A percentile compares a stretch with the other conserved stretches of the same genome.
phyloP scores from a whole-genome alignment of 129 eudicot genomes.

The Centaurea solstitialis region DNA sequence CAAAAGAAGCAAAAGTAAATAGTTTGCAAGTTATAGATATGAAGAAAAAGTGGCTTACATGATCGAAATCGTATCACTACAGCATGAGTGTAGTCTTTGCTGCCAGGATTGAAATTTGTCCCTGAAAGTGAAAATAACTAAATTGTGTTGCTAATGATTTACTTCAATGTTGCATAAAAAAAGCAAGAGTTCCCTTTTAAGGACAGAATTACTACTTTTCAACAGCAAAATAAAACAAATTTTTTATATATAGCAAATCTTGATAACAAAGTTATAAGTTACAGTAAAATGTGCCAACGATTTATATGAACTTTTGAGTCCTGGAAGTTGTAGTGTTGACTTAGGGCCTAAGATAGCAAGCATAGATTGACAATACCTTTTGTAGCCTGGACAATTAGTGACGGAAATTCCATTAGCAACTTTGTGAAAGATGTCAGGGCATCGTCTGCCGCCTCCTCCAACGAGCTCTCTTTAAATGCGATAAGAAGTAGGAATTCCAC shows the following conservation, averaged over 20 bases:
- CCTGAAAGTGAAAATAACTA: slow-evolving; percentile 46
- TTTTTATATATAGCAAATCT: background rate
- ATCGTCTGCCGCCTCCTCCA: slow-evolving; percentile 63
- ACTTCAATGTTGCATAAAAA: background rate
- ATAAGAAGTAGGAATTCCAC: slow-evolving; percentile 73
- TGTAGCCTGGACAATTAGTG: slow-evolving; percentile 81
- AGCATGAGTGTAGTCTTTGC: slow-evolving; percentile 71
- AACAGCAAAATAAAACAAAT: background rate
- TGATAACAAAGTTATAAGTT: background rate
- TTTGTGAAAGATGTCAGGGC: slow-evolving; percentile 67
- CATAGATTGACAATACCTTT: slow-evolving; percentile 46
- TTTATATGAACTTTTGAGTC: background rate
- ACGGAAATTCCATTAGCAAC: slow-evolving; percentile 58
- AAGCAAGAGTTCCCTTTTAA: background rate
- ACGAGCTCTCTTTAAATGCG: slow-evolving; percentile 48
- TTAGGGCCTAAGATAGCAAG: background rate
- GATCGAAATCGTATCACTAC: slow-evolving; percentile 83
- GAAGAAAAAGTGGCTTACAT: slow-evolving; percentile 47
- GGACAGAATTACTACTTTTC: background rate
- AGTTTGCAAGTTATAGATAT: background rate
- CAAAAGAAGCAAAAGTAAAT: background rate
- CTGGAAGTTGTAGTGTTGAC: background rate
- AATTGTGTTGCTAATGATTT: background rate
- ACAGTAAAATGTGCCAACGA: background rate
- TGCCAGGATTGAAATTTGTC: slow-evolving; percentile 46